Base-by-base conservation (phyloP, 495 filamentous ascomycete genomes). In the Penicillium canescens region DNA sequence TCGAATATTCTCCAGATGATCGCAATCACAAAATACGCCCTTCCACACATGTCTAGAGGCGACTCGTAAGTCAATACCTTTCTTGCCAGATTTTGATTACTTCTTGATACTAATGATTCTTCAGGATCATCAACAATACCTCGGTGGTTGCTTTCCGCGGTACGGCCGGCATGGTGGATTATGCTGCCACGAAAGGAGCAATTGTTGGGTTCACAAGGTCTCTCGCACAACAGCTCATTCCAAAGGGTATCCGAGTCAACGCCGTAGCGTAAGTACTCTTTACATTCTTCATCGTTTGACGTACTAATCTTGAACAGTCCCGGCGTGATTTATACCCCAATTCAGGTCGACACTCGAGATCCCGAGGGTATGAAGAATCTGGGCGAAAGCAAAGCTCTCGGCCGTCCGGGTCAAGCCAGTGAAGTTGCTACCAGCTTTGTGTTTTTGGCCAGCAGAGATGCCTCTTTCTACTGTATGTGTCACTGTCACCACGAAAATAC, bases 171-270 rank as follows among this genome's bases (percentile, higher is more conserved):
- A 77, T 86, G 66, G 67, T 86, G 3, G 83, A 87, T 60, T 86
- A 86, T 57, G 69, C 80, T 1, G 67, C 81, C 7, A 84, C 82
- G 6, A 87, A 89, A 65, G 83, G 78, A 14, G 84, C 81, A n/a
- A 83, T 88, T 54, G 72, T 78, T n/a, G 70, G 77, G 1, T 86
- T 86, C 61, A 87, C 85, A 2, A 70, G 78, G 14, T 67, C 77
- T 18, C 66, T 86, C 33, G 78, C 82, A 3, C 68, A 74, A 47
- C 74, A 86, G 21, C 67, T 85, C 14, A 69, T 76, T 8, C 67
- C 77, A 1, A 84, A 82, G 61, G 84, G 82, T 5, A 88, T 88
- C 52, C 68, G 81, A 0, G 84, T 86, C 16, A 87, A 88, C 52
- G 78, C 75, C 9, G 83, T 86, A 11, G 82, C 81, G 69, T 80